phyloP scores from a whole-genome alignment of 1,284 basidiomycete genomes.

The Apiotrichum gamsii region DNA sequence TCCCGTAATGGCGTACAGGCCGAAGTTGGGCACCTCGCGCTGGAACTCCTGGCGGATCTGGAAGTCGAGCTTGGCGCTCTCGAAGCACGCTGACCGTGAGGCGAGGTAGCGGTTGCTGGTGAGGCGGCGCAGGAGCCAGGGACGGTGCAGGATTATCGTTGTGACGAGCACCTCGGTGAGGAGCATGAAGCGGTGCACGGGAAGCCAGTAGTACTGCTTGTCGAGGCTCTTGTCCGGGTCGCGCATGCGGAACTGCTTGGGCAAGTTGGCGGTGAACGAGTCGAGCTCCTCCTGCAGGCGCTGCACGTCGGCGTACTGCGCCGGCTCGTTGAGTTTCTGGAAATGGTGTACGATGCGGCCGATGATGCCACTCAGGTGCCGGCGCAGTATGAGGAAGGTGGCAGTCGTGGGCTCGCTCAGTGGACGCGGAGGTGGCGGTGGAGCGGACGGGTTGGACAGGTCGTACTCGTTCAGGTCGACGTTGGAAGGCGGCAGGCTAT shows the following conservation, averaged over 20 bases:
- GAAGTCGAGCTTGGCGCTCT: slow-evolving; percentile 45
- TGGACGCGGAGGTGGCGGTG: slow-evolving; percentile 41
- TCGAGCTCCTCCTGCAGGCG: slow-evolving; percentile 78
- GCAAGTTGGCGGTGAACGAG: slow-evolving; percentile 66
- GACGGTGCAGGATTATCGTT: slow-evolving; percentile 45
- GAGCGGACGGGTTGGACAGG: slow-evolving; percentile 31
- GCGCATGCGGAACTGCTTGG: slow-evolving; percentile 55
- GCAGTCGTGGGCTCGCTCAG: slow-evolving; percentile 63
- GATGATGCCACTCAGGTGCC: slow-evolving; percentile 74
- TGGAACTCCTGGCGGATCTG: slow-evolving; percentile 42
- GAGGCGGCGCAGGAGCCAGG: slow-evolving; percentile 42
- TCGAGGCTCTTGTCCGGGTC: slow-evolving; percentile 75
- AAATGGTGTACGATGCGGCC: slow-evolving; percentile 92
- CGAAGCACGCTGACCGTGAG: slow-evolving; percentile 43
- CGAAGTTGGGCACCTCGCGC: slow-evolving; percentile 35
- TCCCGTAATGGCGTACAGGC: slow-evolving; percentile 28
- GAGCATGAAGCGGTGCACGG: slow-evolving; percentile 44
- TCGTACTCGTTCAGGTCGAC: slow-evolving; percentile 62
- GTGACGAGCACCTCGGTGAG: slow-evolving; percentile 45
- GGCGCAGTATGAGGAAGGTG: slow-evolving; percentile 82
- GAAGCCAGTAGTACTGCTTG: slow-evolving; percentile 46
- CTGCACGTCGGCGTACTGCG: slow-evolving; percentile 79
- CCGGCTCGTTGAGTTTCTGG: slow-evolving; percentile 75
- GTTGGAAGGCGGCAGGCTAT: slow-evolving; percentile 62
- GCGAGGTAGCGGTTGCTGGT: slow-evolving; percentile 39